Percentiles rank a stretch among this genome's conserved stretches.
Evolutionary conservation across 2,329 filamentous ascomycete genomes (phyloP).

Genomic region (Trichoderma koningiopsis): DNA sequence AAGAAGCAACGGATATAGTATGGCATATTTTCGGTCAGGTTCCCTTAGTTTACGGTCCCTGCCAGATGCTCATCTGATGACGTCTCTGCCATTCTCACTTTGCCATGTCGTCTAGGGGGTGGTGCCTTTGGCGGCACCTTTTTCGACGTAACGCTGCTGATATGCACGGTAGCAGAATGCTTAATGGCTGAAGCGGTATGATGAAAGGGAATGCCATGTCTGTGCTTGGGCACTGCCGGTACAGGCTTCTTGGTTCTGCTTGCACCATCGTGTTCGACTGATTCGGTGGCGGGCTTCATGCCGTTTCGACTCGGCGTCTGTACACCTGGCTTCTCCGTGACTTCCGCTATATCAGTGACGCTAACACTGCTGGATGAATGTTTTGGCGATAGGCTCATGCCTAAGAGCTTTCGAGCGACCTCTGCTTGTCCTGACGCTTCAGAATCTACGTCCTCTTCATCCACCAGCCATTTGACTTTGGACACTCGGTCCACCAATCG

Average conservation of each 20-base stretch:
- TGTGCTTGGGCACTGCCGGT: conserved; percentile 59
- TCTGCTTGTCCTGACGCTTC: conserved; percentile 44
- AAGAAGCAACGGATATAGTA: background rate
- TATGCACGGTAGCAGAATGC: conserved; percentile 37
- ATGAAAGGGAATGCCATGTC: conserved; percentile 53
- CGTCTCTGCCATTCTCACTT: conserved; percentile 42
- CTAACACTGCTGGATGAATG: conserved; percentile 74
- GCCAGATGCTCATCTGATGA: conserved; percentile 33
- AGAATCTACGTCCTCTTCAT: conserved; percentile 42
- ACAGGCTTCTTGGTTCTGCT: conserved; percentile 48
- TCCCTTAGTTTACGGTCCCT: background rate
- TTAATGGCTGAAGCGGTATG: conserved; percentile 35
- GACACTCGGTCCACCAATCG: conserved; percentile 75
- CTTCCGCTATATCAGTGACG: conserved; percentile 75
- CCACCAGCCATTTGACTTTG: conserved; percentile 68
- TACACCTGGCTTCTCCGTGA: conserved; percentile 79
- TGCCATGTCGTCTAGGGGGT: conserved; percentile 50
- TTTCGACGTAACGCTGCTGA: conserved; percentile 38
- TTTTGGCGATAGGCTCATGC: conserved; percentile 67
- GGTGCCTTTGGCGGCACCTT: conserved; percentile 50
- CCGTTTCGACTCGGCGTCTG: conserved; percentile 70
- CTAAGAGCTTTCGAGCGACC: conserved; percentile 63
- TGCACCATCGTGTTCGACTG: conserved; percentile 30
- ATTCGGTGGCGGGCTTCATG: background rate
- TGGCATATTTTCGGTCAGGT: background rate